Base-by-base conservation (phyloP, 305 asterid genomes). In the Fraxinus sp. region DNA sequence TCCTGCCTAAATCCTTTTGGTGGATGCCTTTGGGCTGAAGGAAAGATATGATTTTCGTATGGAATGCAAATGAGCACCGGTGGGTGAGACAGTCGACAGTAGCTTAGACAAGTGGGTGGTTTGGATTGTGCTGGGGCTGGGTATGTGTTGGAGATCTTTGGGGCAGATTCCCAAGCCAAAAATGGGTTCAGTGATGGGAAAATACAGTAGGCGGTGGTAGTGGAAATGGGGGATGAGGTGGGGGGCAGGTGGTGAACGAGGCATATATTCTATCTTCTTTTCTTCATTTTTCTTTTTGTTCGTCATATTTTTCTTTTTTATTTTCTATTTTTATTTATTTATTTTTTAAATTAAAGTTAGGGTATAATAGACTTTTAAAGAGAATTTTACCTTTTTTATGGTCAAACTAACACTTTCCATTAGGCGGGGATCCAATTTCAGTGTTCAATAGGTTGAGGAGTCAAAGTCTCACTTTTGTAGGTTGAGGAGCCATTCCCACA, bases 1-100 rank as follows among this genome's bases (percentile, higher is more conserved):
- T 92, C 24, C 95, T 79, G 64, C 92, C 94, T 28, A 95, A 7
- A 81, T 95, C 99, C 68, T 94, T 95, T 20, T 90, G 93, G 49
- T 88, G 94, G 80, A 95, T 85, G 82, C 99, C 99, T 84, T 94
- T 93, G 79, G 95, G 88, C 76, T 91, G 97, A 78, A 95, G 93
- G 89, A 91, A 95, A 57, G 87, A 84, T 81, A 94, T 83, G 64
- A 93, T 11, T 89, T 84, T 79, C 76, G 76, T 94, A 95, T 89
- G 26, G 96, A 86, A 9, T 89, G 77, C 22, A 94, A 86, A 20
- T 97, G 87, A 18, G 92, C 93, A 3, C 88, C 8, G 82, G 55
- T 10, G 55, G 55, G 55, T 44, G n/a, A 11, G n/a, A 4, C 55
- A 44, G 5, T 44, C 11, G 5, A 13, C 55, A 44, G 55, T 11